A percentile compares a stretch with the other conserved stretches of the same genome.
Evolutionary conservation across 768 basidiomycete species (phyloP).

Genomic region (Serendipita sp.): DNA sequence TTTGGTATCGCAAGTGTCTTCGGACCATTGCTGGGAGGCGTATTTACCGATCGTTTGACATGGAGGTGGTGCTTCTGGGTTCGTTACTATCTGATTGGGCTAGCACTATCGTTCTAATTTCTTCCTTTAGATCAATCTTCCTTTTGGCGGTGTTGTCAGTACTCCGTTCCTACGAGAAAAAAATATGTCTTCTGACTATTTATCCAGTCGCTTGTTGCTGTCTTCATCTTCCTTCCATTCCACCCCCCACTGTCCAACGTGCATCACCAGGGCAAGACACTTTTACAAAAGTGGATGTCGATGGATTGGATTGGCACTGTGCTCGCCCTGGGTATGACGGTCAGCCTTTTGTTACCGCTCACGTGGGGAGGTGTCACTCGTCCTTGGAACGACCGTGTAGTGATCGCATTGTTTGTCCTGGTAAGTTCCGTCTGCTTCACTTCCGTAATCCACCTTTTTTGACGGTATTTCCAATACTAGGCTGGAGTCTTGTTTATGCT

Average conservation of each 20-base stretch:
- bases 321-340: not conserved
- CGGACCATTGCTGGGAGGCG: conserved; percentile 23
- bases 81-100: not conserved
- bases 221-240: not conserved
- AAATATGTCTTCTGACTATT: not conserved
- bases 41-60: conserved; percentile 21
- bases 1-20: conserved; percentile 22
- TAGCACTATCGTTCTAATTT: not conserved
- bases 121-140: not conserved
- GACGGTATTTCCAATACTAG: not conserved
- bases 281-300: conserved; percentile 1
- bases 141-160: not conserved
- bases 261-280: not conserved
- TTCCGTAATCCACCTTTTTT: not conserved
- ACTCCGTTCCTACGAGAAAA: not conserved
- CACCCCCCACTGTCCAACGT: not conserved
- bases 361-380: not conserved
- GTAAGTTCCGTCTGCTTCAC: conserved; percentile 11
- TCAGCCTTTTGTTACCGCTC: not conserved
- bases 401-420: conserved; percentile 17
- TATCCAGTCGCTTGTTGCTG: not conserved
- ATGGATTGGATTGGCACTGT: conserved; percentile 4
- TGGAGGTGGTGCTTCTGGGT: conserved; percentile 21
- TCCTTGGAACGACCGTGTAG: conserved; percentile 9
- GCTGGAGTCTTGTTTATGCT: conserved; percentile 16